phyloP scores from a whole-genome alignment of 1,139 yeast genomes.

The Hemisphaericaspora xylofermentans region DNA sequence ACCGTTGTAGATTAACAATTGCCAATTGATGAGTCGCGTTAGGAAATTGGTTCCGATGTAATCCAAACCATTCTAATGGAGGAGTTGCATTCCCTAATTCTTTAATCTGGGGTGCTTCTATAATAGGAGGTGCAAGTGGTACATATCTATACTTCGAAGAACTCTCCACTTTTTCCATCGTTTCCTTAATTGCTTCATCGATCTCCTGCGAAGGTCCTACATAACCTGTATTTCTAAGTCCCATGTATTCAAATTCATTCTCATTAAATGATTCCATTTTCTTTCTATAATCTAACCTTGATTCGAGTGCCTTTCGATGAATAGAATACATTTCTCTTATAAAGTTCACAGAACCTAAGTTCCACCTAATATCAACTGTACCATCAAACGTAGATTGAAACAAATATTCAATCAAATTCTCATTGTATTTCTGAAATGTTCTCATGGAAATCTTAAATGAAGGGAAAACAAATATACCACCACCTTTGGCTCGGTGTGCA shows the following conservation, averaged over 20 bases:
- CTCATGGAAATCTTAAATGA: constrained; percentile 73
- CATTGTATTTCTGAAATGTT: constrained; percentile 56
- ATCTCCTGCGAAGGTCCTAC: constrained; percentile 31
- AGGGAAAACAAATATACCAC: constrained; percentile 78
- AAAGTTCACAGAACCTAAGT: constrained; percentile 86
- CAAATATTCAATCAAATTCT: constrained; percentile 58
- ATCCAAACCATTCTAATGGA: constrained; percentile 96
- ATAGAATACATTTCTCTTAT: constrained; percentile 83
- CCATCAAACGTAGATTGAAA: constrained; percentile 81
- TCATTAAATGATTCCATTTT: constrained; percentile 15
- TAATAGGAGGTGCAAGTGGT: constrained; percentile 72
- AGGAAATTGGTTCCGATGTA: constrained; percentile 83
- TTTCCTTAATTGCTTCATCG: constrained; percentile 53
- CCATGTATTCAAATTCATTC: background rate
- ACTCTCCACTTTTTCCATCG: constrained; percentile 61
- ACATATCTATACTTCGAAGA: constrained; percentile 59
- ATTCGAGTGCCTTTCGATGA: constrained; percentile 49
- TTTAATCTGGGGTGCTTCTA: constrained; percentile 84
- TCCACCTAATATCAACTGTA: constrained; percentile 89
- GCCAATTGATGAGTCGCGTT: constrained; percentile 79
- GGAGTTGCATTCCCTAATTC: constrained; percentile 98
- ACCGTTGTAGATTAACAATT: constrained; percentile 68
- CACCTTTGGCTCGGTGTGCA: constrained; percentile 70
- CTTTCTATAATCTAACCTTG: constrained; percentile 34
- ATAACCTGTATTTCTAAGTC: constrained; percentile 4